Base-by-base conservation (phyloP, 805 yeast genomes). In the Kodamaea nitidulidarum region DNA sequence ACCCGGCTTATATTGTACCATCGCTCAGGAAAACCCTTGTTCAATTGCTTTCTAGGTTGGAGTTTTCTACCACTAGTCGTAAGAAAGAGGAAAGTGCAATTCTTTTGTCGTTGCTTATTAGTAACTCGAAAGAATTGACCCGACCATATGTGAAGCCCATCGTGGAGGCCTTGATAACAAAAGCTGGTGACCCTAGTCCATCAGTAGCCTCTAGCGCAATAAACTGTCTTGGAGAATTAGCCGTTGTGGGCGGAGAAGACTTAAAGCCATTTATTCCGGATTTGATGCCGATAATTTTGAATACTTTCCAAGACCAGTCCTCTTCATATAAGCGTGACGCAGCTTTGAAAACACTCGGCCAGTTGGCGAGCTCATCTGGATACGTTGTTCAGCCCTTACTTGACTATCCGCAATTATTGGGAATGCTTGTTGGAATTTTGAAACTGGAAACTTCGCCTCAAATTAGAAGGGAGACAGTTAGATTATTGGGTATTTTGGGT, bases 1-100 rank as follows among this genome's bases (percentile, higher is more conserved):
- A 93, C 52, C 98, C 99, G 0, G 97, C 98, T 0, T 91, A 88
- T 59, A 86, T 93, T 46, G 88, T 91, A 27, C 98, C 99, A 0
- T 86, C 95, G 0, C 68, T 93, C 39, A 73, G 98, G 49, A 91
- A 88, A 56, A 79, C 91, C 0, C 63, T 95, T 45, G 78, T 93
- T 32, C 97, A 91, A 56, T 69, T 90, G 10, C 60, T 95, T 33
- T 88, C 96, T 0, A 85, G 86, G 43, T 65, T 93, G 36, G 95
- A 88, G 51, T 88, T 81, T 57, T 84, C 95, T 2, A 80, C 83
- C 8, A 76, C 80, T 32, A 75, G 88, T 24, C 51, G 78, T 2
- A 83, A 80, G 47, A 85, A 84, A 50, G 98, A 93, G 58, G 96
- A 90, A 55, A 81, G 88, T 44, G 95, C 96, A 0, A 72, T 77